Conservation (phyloP, 768 basidiomycete genomes). For the Antrodiella citrinella region DNA sequence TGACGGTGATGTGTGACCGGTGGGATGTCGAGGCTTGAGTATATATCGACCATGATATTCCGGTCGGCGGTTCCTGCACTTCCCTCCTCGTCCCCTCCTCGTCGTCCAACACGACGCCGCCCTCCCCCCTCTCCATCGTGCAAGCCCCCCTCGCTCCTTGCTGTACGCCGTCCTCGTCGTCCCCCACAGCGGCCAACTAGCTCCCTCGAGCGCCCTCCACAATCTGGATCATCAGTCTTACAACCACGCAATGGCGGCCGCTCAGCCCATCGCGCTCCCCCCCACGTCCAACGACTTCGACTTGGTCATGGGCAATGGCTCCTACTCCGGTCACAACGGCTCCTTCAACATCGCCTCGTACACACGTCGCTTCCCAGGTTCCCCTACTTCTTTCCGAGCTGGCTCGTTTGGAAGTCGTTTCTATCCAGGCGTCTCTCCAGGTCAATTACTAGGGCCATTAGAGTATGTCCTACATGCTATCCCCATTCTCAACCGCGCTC, state of each 20-base stretch:
- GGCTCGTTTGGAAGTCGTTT: conserved; percentile 60
- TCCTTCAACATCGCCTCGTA: conserved; percentile 60
- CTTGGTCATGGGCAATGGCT: conserved; percentile 36
- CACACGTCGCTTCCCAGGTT: conserved; percentile 61
- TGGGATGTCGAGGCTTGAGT: not conserved
- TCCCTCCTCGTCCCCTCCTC: conserved; percentile 1
- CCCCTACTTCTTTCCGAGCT: conserved; percentile 63
- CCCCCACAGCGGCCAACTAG: not conserved
- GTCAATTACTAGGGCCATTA: conserved; percentile 49
- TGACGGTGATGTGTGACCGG: not conserved
- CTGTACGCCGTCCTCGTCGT: conserved; percentile 3
- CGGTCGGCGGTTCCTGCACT: not conserved
- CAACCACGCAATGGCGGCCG: conserved; percentile 25
- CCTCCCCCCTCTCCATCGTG: not conserved
- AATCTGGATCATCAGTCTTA: conserved; percentile 6
- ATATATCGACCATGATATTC: not conserved
- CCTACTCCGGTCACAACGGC: conserved; percentile 37
- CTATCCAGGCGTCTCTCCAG: conserved; percentile 56
- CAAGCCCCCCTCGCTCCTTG: not conserved
- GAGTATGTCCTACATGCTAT: conserved; percentile 38
- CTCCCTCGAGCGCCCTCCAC: not conserved
- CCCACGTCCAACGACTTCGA: conserved; percentile 19
- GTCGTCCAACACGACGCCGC: not conserved
- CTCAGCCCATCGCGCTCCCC: conserved; percentile 39
- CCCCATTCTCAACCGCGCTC: not conserved